Evolutionary conservation across 2,329 filamentous ascomycete species (phyloP), one percentile per base, ranked within the genome.

Genomic region (Grosmannia huntii): DNA sequence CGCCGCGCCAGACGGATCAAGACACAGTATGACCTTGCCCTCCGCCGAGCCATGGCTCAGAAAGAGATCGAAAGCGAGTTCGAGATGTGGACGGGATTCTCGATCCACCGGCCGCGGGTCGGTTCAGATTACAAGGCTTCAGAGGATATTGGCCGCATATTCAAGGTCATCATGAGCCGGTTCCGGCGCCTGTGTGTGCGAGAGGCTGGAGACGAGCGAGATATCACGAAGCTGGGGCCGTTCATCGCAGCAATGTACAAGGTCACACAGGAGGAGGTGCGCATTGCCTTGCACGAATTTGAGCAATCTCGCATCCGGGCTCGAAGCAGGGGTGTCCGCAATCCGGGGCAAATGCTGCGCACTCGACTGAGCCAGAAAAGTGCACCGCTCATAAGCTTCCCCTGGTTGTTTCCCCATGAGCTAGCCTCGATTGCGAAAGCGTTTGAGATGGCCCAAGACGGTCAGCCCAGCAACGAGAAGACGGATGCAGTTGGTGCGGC

Each of bases 161-260:
- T 86, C 1, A 74, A 74, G 1, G 75, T 76, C 0, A 73, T 97
- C 31, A 89, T 85, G 65, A 76, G 86, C 9, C 77, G 83, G 9
- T 94, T 89, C 70, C 81, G 82, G 11, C 76, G 80, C 0, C 69
- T 81, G 6, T 91, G 89, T 65, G 80, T 82, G 56, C 75, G 84
- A 36, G 79, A 79, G 59, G 84, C 84, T 0, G 87, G 84, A 1
- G 78, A 81, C 10, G 60, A 62, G 10, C 72, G 75, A 11, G 78
- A 83, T 1, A 79, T 82, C 49, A 71, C 79, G 0, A 70, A 75
- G 10, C 68, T 96, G 1, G 84, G 81, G 4, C 84, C 81, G 0
- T 88, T 96, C 65, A 83, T 91, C 9, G 85, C 87, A 1, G 91
- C 90, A 52, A 94, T 96, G 83, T 99, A 99, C 70, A 82, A 76